Percentiles rank a stretch among this genome's conserved stretches.
phyloP scores from a whole-genome alignment of 495 filamentous ascomycete species.

The Niebla homalea region DNA sequence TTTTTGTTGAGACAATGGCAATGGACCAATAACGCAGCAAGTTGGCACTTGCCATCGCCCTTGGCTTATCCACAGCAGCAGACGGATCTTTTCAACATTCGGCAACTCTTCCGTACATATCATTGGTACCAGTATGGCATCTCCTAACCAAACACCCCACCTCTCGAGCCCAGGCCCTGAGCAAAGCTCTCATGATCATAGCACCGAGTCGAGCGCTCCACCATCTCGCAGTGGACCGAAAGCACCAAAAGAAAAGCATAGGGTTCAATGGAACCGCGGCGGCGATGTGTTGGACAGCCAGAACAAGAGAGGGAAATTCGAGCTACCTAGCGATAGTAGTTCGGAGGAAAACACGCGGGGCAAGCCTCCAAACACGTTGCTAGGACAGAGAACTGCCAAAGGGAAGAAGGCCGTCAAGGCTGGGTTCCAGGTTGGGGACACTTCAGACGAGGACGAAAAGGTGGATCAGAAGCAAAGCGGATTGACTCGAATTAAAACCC shows the following conservation, averaged over 20 bases:
- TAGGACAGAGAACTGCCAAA: not conserved
- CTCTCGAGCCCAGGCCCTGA: no score
- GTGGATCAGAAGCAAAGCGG: no score
- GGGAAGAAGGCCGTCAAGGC: not conserved
- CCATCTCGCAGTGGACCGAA: slow-evolving; percentile 11
- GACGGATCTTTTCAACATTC: no score
- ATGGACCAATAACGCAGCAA: no score
- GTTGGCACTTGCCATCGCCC: no score
- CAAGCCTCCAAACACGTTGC: not conserved
- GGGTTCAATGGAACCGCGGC: slow-evolving; percentile 14
- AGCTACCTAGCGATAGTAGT: slow-evolving; percentile 8
- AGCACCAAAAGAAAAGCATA: slow-evolving; percentile 13
- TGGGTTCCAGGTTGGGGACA: not conserved
- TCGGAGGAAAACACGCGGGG: not conserved
- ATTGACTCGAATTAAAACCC: not conserved
- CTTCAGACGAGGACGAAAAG: no score
- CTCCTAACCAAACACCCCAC: not conserved
- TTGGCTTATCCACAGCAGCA: no score
- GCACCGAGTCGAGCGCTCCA: slow-evolving; percentile 9
- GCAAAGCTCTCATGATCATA: slow-evolving; percentile 2
- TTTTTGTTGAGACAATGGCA: no score
- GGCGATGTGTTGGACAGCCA: slow-evolving; percentile 13
- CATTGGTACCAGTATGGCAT: not conserved
- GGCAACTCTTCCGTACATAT: no score
- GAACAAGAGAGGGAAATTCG: slow-evolving; percentile 12